Evolutionary conservation across 1,139 yeast genomes (phyloP), one percentile per base, ranked within the genome.

Genomic region (Suhomyces choctaworum): DNA sequence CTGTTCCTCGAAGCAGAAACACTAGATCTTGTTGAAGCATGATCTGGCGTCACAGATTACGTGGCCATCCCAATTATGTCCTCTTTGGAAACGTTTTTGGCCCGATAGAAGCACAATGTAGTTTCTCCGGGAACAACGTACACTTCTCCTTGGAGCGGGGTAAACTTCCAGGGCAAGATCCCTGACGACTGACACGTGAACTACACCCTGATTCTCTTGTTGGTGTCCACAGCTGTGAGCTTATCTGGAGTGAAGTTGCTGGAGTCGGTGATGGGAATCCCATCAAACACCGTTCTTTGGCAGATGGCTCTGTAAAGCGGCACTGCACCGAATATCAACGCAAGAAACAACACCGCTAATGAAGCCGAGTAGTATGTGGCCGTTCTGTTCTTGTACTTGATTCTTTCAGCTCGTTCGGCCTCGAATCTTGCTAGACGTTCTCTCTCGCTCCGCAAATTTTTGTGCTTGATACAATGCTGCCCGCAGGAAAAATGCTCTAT

Each of bases 1-100:
- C 62, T 92, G 99, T 58, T 92, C 98, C 64, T 92, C 99, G 57
- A 94, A 92, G 58, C 99, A 92, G 65, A 92, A 92, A 61, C 99
- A 92, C 59, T 92, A 98, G 53, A 92, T 92, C 62, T 92, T 92
- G 66, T 88, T 87, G 67, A 92, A 92, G 94, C 96, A 50, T 86
- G 90, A 48, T 92, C 97, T 0, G 99, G 99, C 0, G 96, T 80
- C 29, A 94, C 96, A 7, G 96, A 85, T 59, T 90, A 90, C 0
- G 97, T 89, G 5, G 98, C 97, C 96, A 92, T 92, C 8, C 98
- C 98, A 34, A 92, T 87, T 34, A 94, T 87, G 56, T 94, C 98
- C 50, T 84, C 86, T 42, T 83, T 82, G 25, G 96, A 78, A 49
- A 70, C 71, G 57, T 92, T 94, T 58, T 82, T 85, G 24, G 98